Percentiles rank a stretch among this genome's conserved stretches.
Evolutionary conservation across 176 grass and related monocot species (phyloP).

Genomic region (Chloris gayana): DNA sequence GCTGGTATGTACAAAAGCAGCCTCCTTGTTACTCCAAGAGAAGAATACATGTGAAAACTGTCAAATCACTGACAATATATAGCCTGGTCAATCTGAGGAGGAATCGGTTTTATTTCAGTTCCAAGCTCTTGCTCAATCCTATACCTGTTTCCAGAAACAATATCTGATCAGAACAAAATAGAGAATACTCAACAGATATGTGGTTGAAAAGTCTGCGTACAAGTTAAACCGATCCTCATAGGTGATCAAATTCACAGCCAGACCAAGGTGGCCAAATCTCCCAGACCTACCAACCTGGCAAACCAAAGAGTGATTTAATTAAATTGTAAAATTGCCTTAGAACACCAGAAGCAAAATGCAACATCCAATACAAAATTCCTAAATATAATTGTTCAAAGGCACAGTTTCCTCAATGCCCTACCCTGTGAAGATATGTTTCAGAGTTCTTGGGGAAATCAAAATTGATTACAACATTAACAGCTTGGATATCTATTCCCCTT

Average conservation of each 20-base stretch:
- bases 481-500: constrained; percentile 99
- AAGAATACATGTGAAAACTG: constrained; percentile 40
- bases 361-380: background rate
- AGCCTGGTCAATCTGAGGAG: constrained; percentile 87
- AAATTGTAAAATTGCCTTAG: background rate
- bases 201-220: constrained; percentile 37
- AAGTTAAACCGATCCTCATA: constrained; percentile 97
- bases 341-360: background rate
- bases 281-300: constrained; percentile 92
- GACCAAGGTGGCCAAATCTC: constrained; percentile 89
- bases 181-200: background rate
- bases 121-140: constrained; percentile 98
- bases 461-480: constrained; percentile 99
- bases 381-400: constrained; percentile 7
- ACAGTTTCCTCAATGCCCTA: constrained; percentile 32
- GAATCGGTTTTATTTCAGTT: constrained; percentile 96
- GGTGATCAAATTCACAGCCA: constrained; percentile 95
- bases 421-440: constrained; percentile 99
- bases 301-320: background rate
- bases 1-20: constrained; percentile 68
- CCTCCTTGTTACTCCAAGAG: constrained; percentile 52
- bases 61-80: constrained; percentile 81
- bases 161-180: constrained; percentile 21
- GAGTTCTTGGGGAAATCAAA: constrained; percentile 99
- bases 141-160: constrained; percentile 59